These are phyloP conservation scores for Lepidium africanum DNA, from an alignment of 345 rosid genomes.

Conservation along the genomic window DNA sequence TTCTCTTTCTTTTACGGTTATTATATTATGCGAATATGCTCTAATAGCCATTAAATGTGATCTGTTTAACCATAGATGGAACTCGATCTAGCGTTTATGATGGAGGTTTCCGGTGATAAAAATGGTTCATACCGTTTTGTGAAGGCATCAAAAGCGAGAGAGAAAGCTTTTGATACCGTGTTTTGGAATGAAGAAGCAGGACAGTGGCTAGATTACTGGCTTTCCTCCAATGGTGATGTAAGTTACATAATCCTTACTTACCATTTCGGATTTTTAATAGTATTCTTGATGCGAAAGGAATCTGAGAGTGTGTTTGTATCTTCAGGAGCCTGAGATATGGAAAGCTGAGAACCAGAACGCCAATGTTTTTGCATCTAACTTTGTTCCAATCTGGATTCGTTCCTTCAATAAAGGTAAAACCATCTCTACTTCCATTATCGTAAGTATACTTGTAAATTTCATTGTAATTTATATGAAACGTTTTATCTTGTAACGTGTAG, in stretches of 20 bases:
- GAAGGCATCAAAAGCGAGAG: slow-evolving; percentile 53
- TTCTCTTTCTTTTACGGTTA: background rate
- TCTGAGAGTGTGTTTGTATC: background rate
- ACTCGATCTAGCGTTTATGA: slow-evolving; percentile 65
- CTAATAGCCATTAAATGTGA: background rate
- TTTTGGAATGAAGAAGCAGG: slow-evolving; percentile 73
- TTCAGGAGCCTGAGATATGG: slow-evolving; percentile 54
- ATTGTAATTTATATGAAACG: background rate
- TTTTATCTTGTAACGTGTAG: slow-evolving; percentile 29
- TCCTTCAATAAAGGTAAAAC: slow-evolving; percentile 64
- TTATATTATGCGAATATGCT: background rate
- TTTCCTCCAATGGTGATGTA: slow-evolving; percentile 25
- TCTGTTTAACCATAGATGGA: slow-evolving; percentile 57
- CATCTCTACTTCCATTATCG: background rate
- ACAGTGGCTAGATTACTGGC: slow-evolving; percentile 94
- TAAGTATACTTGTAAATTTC: background rate
- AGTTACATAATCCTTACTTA: background rate
- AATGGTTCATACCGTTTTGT: slow-evolving; percentile 34
- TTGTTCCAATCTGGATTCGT: slow-evolving; percentile 69
- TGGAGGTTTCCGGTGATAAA: slow-evolving; percentile 45
- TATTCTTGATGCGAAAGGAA: background rate
- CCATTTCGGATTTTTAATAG: background rate
- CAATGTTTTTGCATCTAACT: slow-evolving; percentile 71
- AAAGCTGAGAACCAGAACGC: slow-evolving; percentile 54
- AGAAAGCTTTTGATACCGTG: slow-evolving; percentile 45